These are phyloP conservation scores for Endotrypanum monterogeii DNA, from an alignment of 208 protist genomes.

Conservation along the genomic window DNA sequence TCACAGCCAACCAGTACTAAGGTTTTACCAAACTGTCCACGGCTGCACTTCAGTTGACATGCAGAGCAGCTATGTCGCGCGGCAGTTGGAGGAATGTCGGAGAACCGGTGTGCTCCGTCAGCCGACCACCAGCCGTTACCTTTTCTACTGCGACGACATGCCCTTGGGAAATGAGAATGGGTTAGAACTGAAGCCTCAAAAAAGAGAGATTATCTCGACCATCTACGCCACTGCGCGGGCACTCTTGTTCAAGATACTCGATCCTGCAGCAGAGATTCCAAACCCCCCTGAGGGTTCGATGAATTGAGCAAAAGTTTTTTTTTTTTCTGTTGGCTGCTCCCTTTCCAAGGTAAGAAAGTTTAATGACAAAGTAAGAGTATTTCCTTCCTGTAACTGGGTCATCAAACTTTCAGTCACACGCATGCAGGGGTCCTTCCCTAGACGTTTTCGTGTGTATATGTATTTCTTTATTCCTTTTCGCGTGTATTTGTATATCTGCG, in stretches of 20 bases:
- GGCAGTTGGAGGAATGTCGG: constrained; percentile 72
- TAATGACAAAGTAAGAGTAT: no score
- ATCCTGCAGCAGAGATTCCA: not conserved
- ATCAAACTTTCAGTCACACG: no score
- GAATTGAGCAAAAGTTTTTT: no score
- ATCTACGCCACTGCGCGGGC: constrained; percentile 64
- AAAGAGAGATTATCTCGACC: constrained; percentile 61
- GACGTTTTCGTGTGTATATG: no score
- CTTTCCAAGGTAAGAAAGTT: no score
- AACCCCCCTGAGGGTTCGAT: not conserved
- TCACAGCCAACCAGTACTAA: constrained; percentile 68
- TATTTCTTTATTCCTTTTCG: no score
- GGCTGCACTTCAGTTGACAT: constrained; percentile 78
- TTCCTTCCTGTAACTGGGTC: no score
- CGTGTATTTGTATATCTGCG: no score
- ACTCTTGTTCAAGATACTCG: constrained; percentile 39
- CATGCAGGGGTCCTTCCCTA: no score
- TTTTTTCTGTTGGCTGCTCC: no score
- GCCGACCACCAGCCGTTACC: constrained; percentile 58
- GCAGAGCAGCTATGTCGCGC: constrained; percentile 85
- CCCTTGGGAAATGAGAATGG: constrained; percentile 71
- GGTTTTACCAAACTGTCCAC: constrained; percentile 83
- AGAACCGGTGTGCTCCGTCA: constrained; percentile 59
- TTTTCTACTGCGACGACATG: constrained; percentile 86
- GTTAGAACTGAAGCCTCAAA: constrained; percentile 38